These are phyloP conservation scores for Trypanosoma avium DNA, from an alignment of 208 protist genomes.

Conservation along the genomic window DNA sequence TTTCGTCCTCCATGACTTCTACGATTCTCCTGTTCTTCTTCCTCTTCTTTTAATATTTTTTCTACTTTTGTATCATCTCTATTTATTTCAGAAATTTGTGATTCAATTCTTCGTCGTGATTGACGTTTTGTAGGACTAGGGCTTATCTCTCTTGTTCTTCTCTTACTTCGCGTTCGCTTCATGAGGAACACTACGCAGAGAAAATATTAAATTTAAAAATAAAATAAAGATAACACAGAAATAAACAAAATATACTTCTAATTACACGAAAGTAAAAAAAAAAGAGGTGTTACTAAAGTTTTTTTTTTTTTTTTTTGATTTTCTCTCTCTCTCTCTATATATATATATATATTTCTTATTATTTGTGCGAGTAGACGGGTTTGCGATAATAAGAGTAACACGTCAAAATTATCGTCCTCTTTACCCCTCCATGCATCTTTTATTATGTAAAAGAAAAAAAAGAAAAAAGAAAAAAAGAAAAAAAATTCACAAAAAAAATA, in stretches of 20 bases:
- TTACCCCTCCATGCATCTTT: background rate
- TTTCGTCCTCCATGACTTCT: background rate
- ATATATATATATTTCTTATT: background rate
- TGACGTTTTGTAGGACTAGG: background rate
- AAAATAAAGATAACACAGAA: background rate
- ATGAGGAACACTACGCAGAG: conserved; percentile 2
- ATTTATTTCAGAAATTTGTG: background rate
- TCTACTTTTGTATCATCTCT: background rate
- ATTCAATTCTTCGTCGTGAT: background rate
- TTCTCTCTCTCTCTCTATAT: background rate
- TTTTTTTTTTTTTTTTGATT: background rate
- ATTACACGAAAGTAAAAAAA: background rate
- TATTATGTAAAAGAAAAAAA: conserved; percentile 1
- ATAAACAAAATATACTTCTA: background rate
- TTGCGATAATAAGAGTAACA: no score
- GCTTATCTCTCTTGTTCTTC: background rate
- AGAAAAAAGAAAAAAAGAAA: conserved; percentile 19
- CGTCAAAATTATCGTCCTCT: background rate
- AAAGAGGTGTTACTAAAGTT: background rate
- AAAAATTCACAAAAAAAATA: conserved; percentile 11
- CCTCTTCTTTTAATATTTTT: background rate
- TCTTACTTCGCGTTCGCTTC: conserved; percentile 16
- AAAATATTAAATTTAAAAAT: background rate
- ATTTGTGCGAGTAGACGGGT: no score
- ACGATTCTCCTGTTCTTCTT: background rate